Evolutionary conservation across 192 early-diverging fungal genomes (phyloP).

Genomic region (Pilaira anomala): DNA sequence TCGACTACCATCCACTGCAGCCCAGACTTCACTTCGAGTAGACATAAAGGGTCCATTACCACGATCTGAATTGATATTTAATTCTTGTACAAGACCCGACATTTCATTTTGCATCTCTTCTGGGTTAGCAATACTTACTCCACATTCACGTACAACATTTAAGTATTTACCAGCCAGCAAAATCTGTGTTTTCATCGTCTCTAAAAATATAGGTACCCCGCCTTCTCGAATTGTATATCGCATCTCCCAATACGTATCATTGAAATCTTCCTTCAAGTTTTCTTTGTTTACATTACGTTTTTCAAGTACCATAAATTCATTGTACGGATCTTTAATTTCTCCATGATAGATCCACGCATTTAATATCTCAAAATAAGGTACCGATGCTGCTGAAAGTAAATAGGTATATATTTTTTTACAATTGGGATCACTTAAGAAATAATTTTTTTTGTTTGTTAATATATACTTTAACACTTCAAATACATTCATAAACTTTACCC

Average conservation of each 20-base stretch:
- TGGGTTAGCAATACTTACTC: slow-evolving; percentile 43
- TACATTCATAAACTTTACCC: slow-evolving; percentile 61
- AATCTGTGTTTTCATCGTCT: slow-evolving; percentile 73
- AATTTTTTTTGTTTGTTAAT: slow-evolving; percentile 5
- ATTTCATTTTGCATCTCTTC: slow-evolving; percentile 23
- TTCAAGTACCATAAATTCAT: slow-evolving; percentile 93
- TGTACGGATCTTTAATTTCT: slow-evolving; percentile 80
- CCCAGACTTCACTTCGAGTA: slow-evolving; percentile 48
- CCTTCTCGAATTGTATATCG: slow-evolving; percentile 67
- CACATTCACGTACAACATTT: slow-evolving; percentile 88
- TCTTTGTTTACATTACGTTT: slow-evolving; percentile 56
- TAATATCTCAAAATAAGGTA: slow-evolving; percentile 83
- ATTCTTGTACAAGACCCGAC: slow-evolving; percentile 1
- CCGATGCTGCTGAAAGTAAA: slow-evolving; percentile 70
- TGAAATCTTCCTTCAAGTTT: slow-evolving; percentile 72
- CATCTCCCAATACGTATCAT: slow-evolving; percentile 81
- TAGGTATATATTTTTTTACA: slow-evolving; percentile 77
- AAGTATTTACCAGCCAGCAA: slow-evolving; percentile 91
- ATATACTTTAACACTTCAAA: not conserved
- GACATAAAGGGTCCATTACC: slow-evolving; percentile 2
- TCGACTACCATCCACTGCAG: slow-evolving; percentile 60
- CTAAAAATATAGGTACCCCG: slow-evolving; percentile 74
- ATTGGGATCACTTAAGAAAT: slow-evolving; percentile 69
- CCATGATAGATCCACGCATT: slow-evolving; percentile 87
- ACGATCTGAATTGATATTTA: too few relatives aligned